Conservation (phyloP, 1,284 basidiomycete species). For the Crucibulum parvulum region DNA sequence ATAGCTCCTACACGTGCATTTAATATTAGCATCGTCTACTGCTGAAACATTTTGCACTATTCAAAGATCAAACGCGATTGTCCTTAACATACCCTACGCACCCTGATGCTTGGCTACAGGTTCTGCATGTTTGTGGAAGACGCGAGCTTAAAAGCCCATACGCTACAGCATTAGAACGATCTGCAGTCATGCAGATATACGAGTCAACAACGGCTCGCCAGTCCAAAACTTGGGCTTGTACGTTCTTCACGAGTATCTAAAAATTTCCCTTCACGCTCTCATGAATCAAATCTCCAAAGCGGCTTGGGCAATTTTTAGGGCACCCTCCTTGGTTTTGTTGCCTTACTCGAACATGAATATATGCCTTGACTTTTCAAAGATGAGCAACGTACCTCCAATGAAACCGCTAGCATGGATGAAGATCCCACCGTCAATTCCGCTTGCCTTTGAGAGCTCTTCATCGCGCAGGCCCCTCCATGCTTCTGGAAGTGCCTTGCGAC, state of each 20-base stretch:
- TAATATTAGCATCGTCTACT: no score
- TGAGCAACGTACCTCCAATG: slow-evolving; percentile 78
- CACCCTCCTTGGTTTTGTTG: slow-evolving; percentile 92
- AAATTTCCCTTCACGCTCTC: not conserved
- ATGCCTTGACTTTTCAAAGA: not conserved
- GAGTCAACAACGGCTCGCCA: no score
- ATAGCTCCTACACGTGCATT: no score
- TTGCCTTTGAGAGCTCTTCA: slow-evolving; percentile 74
- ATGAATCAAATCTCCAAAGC: slow-evolving; percentile 60
- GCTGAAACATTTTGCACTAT: no score
- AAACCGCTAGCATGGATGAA: slow-evolving; percentile 98
- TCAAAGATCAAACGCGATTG: no score
- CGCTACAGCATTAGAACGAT: no score
- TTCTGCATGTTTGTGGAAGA: no score
- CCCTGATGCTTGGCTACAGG: no score
- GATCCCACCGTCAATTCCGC: slow-evolving; percentile 85
- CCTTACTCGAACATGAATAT: slow-evolving; percentile 50
- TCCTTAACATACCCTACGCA: no score
- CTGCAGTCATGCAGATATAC: no score
- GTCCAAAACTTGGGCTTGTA: no score
- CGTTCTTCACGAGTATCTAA: not conserved
- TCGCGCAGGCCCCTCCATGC: slow-evolving; percentile 94
- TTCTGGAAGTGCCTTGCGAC: slow-evolving; percentile 92
- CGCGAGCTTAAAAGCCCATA: no score
- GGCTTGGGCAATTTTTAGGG: slow-evolving; percentile 79